phyloP scores from a whole-genome alignment of 2,329 filamentous ascomycete species.

The Blastomyces percursus region DNA sequence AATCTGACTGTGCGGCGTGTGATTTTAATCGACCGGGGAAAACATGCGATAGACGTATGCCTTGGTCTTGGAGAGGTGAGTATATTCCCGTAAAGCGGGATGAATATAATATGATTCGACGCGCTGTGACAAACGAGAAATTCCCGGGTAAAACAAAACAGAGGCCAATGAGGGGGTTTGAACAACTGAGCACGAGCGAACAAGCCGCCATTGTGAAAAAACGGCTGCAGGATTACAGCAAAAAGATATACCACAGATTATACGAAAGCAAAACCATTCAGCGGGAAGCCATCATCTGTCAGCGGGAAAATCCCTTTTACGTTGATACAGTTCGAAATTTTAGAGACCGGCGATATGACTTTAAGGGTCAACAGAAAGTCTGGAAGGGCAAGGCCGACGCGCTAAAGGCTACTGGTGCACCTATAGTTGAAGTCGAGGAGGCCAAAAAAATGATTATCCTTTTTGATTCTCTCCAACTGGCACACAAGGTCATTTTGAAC shows the following conservation, averaged over 20 bases:
- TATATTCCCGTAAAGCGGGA: constrained; percentile 92
- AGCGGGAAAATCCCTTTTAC: constrained; percentile 96
- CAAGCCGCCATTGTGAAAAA: constrained; percentile 73
- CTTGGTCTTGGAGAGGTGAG: constrained; percentile 97
- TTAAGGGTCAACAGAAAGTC: constrained; percentile 94
- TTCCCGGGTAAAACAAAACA: constrained; percentile 74
- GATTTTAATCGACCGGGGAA: constrained; percentile 98
- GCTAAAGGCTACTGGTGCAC: constrained; percentile 70
- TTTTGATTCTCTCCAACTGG: constrained; percentile 89
- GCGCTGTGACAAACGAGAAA: constrained; percentile 79
- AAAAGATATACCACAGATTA: constrained; percentile 99
- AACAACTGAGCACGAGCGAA: constrained; percentile 71
- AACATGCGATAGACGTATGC: constrained; percentile 85
- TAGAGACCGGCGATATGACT: constrained; percentile 93
- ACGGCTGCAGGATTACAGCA: constrained; percentile 80
- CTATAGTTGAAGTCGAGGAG: constrained; percentile 67
- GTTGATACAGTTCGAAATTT: constrained; percentile 94
- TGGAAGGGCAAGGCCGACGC: constrained; percentile 96
- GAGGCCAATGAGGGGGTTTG: constrained; percentile 60
- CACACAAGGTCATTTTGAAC: constrained; percentile 98
- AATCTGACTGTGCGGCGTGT: constrained; percentile 91
- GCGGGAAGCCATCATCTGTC: constrained; percentile 94
- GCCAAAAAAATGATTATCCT: constrained; percentile 98
- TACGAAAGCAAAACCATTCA: constrained; percentile 88
- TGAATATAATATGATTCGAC: constrained; percentile 98